Conservation (phyloP, 2,329 filamentous ascomycete genomes). For the Apiospora phragmitis region DNA sequence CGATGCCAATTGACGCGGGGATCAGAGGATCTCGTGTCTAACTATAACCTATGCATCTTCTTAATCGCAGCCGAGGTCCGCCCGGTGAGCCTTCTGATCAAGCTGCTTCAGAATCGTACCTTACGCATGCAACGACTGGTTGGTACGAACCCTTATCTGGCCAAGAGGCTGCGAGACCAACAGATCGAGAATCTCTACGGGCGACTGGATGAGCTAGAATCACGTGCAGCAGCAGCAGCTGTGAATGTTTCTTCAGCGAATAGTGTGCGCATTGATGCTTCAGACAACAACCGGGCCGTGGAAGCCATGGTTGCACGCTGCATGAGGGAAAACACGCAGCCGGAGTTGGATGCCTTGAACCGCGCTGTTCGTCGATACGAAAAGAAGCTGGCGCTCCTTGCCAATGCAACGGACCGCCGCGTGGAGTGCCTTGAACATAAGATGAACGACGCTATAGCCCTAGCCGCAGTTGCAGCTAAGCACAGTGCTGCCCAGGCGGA, state of each 20-base stretch:
- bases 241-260: conserved; percentile 25
- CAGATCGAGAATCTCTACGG: conserved; percentile 59
- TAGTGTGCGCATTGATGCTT: conserved; percentile 24
- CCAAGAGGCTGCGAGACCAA: conserved; percentile 35
- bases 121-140: conserved; percentile 79
- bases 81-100: conserved; percentile 78
- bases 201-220: conserved; percentile 71
- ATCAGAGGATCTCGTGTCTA: conserved; percentile 83
- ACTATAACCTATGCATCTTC: conserved; percentile 92
- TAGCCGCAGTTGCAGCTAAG: conserved; percentile 75
- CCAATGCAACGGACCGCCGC: conserved; percentile 74
- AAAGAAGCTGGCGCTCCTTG: conserved; percentile 77
- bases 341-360: conserved; percentile 75
- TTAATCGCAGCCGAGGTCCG: conserved; percentile 83
- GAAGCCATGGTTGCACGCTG: conserved; percentile 20
- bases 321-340: conserved; percentile 23
- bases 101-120: conserved; percentile 76
- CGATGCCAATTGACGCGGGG: conserved; percentile 78
- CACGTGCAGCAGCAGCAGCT: conserved; percentile 43
- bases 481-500: conserved; percentile 41
- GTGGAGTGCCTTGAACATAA: conserved; percentile 71
- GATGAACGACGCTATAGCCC: conserved; percentile 73
- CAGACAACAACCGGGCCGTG: conserved; percentile 18
- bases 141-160: conserved; percentile 47
- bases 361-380: conserved; percentile 89